These are phyloP conservation scores for Serendipita indica DNA, from an alignment of 768 basidiomycete genomes.

Conservation along the genomic window DNA sequence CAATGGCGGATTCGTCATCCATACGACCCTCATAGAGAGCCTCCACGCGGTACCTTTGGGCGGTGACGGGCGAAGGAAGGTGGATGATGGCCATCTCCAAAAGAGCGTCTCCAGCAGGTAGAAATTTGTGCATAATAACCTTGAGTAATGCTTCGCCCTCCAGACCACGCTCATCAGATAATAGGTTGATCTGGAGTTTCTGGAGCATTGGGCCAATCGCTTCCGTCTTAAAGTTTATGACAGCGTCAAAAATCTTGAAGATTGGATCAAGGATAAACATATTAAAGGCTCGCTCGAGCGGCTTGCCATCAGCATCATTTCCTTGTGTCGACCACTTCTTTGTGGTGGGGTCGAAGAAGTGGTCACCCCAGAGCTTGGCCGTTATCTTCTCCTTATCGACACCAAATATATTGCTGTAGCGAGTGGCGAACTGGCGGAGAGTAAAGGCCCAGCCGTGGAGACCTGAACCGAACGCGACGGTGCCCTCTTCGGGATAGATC, in stretches of 20 bases:
- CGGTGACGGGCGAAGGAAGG: constrained; percentile 92
- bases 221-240: constrained; percentile 99
- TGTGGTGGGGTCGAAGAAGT: constrained; percentile 95
- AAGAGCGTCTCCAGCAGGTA: constrained; percentile 95
- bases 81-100: constrained; percentile 99
- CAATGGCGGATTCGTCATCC: constrained; percentile 99
- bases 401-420: constrained; percentile 98
- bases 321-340: constrained; percentile 86
- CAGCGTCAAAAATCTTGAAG: constrained; percentile 93
- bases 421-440: constrained; percentile 86
- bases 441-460: constrained; percentile 99
- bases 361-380: constrained; percentile 96
- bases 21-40: constrained; percentile 99
- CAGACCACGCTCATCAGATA: constrained; percentile 75
- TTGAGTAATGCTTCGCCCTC: constrained; percentile 95
- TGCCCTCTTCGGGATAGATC: constrained; percentile 96
- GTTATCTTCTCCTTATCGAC: constrained; percentile 99
- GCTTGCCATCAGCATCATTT: constrained; percentile 65
- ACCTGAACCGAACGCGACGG: constrained; percentile 97
- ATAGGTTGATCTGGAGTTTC: constrained; percentile 89
- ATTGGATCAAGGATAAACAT: constrained; percentile 97
- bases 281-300: constrained; percentile 97
- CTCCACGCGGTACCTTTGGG: constrained; percentile 97
- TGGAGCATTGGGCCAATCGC: constrained; percentile 69
- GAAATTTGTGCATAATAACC: constrained; percentile 97